Evolutionary conservation across 2,329 filamentous ascomycete species (phyloP).

Genomic region (Capronia epimyces): DNA sequence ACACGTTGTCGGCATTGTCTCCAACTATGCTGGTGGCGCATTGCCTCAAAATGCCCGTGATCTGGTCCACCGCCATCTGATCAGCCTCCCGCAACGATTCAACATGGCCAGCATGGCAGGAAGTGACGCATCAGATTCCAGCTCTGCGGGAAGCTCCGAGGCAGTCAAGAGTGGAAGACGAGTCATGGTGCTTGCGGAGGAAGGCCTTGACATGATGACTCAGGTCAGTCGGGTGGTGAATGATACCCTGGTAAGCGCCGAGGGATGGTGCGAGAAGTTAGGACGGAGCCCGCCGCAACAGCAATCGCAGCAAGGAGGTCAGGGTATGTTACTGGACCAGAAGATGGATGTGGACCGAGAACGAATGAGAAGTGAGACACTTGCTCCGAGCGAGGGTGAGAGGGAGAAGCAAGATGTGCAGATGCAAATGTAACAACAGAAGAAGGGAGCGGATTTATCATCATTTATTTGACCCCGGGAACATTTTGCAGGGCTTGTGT

Average conservation of each 20-base stretch:
- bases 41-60: slow-evolving; percentile 81
- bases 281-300: slow-evolving; percentile 45
- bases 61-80: slow-evolving; percentile 76
- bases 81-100: slow-evolving; percentile 78
- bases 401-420: slow-evolving; percentile 5
- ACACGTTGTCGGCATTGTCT: slow-evolving; percentile 76
- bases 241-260: slow-evolving; percentile 82
- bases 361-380: slow-evolving; percentile 7
- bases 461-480: background rate
- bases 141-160: slow-evolving; percentile 39
- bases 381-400: background rate
- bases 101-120: slow-evolving; percentile 59
- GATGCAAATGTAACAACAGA: slow-evolving; percentile 17
- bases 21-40: slow-evolving; percentile 83
- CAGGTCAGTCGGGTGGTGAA: slow-evolving; percentile 85
- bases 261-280: slow-evolving; percentile 80
- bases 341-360: slow-evolving; percentile 8
- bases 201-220: slow-evolving; percentile 88
- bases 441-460: background rate
- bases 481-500: too few relatives aligned
- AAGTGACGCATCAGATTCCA: slow-evolving; percentile 40
- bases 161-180: slow-evolving; percentile 60
- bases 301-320: slow-evolving; percentile 2
- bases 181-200: slow-evolving; percentile 78
- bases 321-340: background rate